Conservation (phyloP, 768 basidiomycete genomes). For the Polyporus arcularius region DNA sequence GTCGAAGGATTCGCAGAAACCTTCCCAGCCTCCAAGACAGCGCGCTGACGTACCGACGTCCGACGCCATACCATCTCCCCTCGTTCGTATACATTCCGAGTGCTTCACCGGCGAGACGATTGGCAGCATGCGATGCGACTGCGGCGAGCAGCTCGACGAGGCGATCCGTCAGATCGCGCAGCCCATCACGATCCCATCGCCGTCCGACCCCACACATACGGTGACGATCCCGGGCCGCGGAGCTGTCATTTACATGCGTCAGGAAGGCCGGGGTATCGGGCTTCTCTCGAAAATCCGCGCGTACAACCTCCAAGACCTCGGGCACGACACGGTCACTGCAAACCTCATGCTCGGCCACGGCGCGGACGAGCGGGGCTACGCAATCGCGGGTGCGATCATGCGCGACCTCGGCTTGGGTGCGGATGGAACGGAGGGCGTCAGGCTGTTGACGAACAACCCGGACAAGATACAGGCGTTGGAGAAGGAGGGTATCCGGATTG, state of each 20-base stretch:
- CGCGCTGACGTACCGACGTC: conserved; percentile 13
- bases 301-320: conserved; percentile 97
- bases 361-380: conserved; percentile 93
- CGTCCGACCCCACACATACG: conserved; percentile 27
- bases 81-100: conserved; percentile 96
- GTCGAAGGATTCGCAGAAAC: conserved; percentile 47
- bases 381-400: conserved; percentile 87
- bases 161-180: conserved; percentile 88
- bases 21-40: conserved; percentile 30
- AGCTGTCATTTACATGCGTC: conserved; percentile 91
- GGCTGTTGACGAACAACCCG: conserved; percentile 95
- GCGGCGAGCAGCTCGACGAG: conserved; percentile 97
- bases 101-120: conserved; percentile 99
- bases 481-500: conserved; percentile 77
- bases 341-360: conserved; percentile 94
- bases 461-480: conserved; percentile 91
- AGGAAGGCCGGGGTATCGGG: conserved; percentile 97
- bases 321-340: conserved; percentile 98
- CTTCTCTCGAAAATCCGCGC: conserved; percentile 94
- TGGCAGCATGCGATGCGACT: conserved; percentile 98
- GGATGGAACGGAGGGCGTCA: conserved; percentile 57
- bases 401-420: conserved; percentile 79
- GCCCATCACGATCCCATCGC: conserved; percentile 51
- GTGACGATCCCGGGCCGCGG: conserved; percentile 80
- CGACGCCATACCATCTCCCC: conserved; percentile 61